Base-by-base conservation (phyloP, 257 asterid genomes). In the Solanum verrucosum region DNA sequence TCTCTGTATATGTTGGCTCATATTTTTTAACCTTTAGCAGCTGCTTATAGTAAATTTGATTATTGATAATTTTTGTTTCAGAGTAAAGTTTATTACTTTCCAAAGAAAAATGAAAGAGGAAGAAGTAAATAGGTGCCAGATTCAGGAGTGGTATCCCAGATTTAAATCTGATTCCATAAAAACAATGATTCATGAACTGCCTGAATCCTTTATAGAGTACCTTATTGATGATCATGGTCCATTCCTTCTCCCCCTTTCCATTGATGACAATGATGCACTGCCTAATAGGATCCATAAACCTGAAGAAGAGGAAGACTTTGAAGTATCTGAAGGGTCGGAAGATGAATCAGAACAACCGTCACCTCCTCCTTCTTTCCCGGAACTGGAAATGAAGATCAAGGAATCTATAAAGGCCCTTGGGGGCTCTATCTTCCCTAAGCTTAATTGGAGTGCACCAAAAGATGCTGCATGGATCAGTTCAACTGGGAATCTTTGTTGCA, bases 391-490 rank as follows among this genome's bases (percentile, higher is more conserved):
- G 74, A 84, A 89, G 72, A 89, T 93, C 59, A 92, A 93, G 84
- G 92, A 93, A 84, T 95, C 98, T 38, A 96, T 97, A 59, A 89
- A 91, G 85, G 49, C 94, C 84, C 94, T 97, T n/a, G 99, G 98
- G 1, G 98, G 98, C 20, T 95, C 98, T 78, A 91, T 93, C 23
- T 93, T 96, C 84, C 98, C 98, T 21, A 96, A 97, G 92, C 98
- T 97, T 38, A 97, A 97, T 89, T 97, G 98, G 98, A 95, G 96
- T 84, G 93, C 98, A 11, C 98, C 99, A 14, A 96, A 97, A 87
- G 99, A 97, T 82, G 42, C 98, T 56, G 97, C 98, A 20, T 97
- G 99, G 99, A 97, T 97, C 20, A 97, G 97, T 87, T 85, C 95
- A 5, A 93, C 93, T 5, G 95, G 98, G 79, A 93, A 84, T 89